Percentiles rank a stretch among this genome's conserved stretches.
Conservation (phyloP, 495 filamentous ascomycete species). For the Aspergillus baeticus region DNA sequence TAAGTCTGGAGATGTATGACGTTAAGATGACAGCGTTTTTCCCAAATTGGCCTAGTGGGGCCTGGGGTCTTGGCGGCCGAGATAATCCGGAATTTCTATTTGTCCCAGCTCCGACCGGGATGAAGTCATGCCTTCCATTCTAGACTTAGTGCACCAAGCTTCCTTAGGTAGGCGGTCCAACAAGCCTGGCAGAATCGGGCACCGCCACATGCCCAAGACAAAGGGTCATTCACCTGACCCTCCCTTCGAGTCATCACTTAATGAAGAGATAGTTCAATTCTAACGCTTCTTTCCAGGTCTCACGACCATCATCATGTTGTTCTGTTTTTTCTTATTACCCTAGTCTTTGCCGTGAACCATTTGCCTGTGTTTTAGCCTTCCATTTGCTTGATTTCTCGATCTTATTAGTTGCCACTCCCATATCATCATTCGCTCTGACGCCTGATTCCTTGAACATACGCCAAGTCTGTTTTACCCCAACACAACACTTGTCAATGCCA, state of each 20-base stretch:
- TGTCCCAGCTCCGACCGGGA: too few species aligned
- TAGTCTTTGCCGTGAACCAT: not conserved
- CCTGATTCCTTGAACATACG: not conserved
- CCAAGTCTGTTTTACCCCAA: conserved; percentile 1
- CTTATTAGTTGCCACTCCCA: too few species aligned
- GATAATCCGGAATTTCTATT: not conserved
- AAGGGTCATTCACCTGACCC: not conserved
- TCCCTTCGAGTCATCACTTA: not conserved
- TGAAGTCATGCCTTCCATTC: too few species aligned
- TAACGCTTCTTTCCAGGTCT: conserved; percentile 9
- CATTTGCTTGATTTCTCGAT: not conserved
- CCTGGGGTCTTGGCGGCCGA: too few species aligned
- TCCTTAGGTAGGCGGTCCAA: too few species aligned
- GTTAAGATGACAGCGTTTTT: too few species aligned
- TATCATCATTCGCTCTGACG: not conserved
- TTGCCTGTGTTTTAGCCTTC: conserved; percentile 2
- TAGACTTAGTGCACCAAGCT: too few species aligned
- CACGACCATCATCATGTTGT: conserved; percentile 21
- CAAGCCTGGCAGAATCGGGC: too few species aligned
- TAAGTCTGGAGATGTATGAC: too few species aligned
- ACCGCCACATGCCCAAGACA: not conserved
- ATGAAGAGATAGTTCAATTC: not conserved
- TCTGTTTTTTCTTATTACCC: conserved; percentile 2
- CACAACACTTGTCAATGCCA: conserved; percentile 21
- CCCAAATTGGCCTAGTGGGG: too few species aligned